Base-by-base conservation (phyloP, 1,139 yeast genomes). In the Saccharomyces hybrid region DNA sequence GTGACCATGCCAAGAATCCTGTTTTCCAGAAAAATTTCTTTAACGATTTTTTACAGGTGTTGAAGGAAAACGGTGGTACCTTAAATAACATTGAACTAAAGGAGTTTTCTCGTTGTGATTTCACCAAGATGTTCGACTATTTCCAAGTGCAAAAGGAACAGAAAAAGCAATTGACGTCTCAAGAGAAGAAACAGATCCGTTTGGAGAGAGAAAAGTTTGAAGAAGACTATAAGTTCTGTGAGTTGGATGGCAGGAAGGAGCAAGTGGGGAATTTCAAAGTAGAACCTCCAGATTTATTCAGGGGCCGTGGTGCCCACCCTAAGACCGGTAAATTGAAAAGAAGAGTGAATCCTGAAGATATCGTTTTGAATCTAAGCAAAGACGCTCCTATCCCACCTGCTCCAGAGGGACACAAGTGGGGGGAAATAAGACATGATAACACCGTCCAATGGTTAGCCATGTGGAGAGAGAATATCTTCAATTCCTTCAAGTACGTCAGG, bases 281-380 rank as follows among this genome's bases (percentile, higher is more conserved):
- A 53, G 99, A 93, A 75, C 98, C 98, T 48, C 98, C 99, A 0
- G 97, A 96, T 2, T 73, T 93, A 55, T 93, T 91, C 67, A 79
- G 98, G 69, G 99, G 98, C 48, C 87, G 98, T 70, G 98, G 99
- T 62, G 91, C 91, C 0, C 98, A 91, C 70, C 98, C 98, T 14
- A 90, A 88, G 69, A 91, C 97, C 1, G 99, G 98, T 50, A 88
- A 85, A 68, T 74, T 89, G 55, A 86, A 86, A 64, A 78, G 84
- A 68, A 79, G 98, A 61, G 96, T 93, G n/a, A 71, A 73, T 54
- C 97, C 98, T 0, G 97, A 91, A 70, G 95, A 88, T 66, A 86
- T 93, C 48, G 87, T 93, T 1, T 75, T 93, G 59, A 93, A 93
- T 68, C 76, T 93, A 60, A 85, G 96, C 58, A 78, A 79, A 61